Evolutionary conservation across 176 grass and related monocot species (phyloP).

Genomic region (Pharus latifolius): DNA sequence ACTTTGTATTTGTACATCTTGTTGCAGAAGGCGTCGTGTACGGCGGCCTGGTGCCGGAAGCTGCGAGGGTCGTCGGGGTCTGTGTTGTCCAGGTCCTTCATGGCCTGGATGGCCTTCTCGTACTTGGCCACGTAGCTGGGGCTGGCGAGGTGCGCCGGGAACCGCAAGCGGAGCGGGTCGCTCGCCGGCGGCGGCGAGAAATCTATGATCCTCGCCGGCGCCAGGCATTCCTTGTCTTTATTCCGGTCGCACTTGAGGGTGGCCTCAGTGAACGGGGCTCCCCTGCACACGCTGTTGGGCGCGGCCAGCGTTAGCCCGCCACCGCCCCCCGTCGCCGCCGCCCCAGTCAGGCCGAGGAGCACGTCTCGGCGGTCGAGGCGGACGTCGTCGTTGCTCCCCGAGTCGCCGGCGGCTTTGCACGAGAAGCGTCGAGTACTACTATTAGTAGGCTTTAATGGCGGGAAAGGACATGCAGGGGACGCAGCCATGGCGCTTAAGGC

Average conservation of each 20-base stretch:
- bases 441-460: no score
- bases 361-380: constrained; percentile 36
- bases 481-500: no score
- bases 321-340: no score
- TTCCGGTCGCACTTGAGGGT: constrained; percentile 11
- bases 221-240: no score
- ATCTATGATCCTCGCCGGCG: constrained; percentile 1
- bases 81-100: constrained; percentile 32
- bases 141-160: constrained; percentile 18
- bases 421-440: neutral
- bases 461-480: neutral
- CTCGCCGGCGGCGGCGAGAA: constrained; percentile 7
- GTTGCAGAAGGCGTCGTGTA: constrained; percentile 44
- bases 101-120: constrained; percentile 17
- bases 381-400: no score
- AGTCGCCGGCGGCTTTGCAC: constrained; percentile 25
- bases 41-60: constrained; percentile 34
- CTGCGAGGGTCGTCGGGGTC: constrained; percentile 36
- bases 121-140: constrained; percentile 27
- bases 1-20: constrained; percentile 14
- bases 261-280: no score
- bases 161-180: constrained; percentile 17
- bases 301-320: no score
- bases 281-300: no score
- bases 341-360: constrained; percentile 20